These are phyloP conservation scores for Thelonectria olida DNA, from an alignment of 2,329 filamentous ascomycete species.

Conservation along the genomic window DNA sequence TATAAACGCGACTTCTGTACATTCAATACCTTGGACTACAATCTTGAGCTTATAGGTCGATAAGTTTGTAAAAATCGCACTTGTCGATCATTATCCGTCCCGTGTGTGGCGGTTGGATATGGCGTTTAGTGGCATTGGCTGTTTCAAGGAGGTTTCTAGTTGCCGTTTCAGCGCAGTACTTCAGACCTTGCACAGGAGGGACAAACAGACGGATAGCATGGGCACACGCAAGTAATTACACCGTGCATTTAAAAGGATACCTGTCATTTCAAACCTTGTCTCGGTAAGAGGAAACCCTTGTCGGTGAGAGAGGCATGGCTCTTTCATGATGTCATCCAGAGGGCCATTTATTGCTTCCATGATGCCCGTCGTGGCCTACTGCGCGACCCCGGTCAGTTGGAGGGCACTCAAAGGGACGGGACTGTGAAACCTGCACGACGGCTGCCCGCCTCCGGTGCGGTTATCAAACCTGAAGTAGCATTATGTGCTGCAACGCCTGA, in stretches of 20 bases:
- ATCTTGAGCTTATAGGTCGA: background rate
- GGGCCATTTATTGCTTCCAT: background rate
- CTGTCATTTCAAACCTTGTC: background rate
- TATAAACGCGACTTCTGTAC: no score
- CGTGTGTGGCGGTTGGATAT: constrained; percentile 10
- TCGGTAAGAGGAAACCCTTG: background rate
- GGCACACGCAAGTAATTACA: constrained; percentile 14
- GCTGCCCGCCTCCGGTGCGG: background rate
- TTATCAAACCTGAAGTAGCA: background rate
- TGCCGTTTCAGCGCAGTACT: constrained; percentile 7
- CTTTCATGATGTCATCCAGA: background rate
- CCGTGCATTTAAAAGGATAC: background rate
- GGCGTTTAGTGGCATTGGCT: constrained; percentile 16
- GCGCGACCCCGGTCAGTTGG: background rate
- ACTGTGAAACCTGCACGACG: background rate
- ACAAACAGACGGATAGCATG: constrained; percentile 1
- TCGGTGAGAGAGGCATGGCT: background rate
- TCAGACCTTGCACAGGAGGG: background rate
- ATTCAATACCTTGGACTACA: background rate
- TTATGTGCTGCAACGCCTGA: background rate
- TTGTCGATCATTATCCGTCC: background rate
- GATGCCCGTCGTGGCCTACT: background rate
- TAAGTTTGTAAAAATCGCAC: background rate
- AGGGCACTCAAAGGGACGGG: no score
- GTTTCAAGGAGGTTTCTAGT: constrained; percentile 22